Evolutionary conservation across 345 rosid species (phyloP).

Genomic region (Linum lewisii): DNA sequence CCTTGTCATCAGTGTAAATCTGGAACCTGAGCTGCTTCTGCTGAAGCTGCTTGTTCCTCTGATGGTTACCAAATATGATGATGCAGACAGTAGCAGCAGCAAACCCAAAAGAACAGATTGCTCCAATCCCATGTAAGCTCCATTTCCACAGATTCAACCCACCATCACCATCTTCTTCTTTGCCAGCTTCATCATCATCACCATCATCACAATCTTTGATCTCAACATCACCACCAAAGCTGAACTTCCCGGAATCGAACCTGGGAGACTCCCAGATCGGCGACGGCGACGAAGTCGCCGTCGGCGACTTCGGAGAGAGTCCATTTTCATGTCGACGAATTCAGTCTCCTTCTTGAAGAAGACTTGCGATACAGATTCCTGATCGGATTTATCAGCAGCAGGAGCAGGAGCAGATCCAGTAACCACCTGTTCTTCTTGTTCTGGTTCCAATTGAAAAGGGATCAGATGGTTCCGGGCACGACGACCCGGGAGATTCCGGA

Average conservation of each 20-base stretch:
- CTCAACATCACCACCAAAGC: slow-evolving; percentile 26
- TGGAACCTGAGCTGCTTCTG: slow-evolving; percentile 52
- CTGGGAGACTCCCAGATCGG: slow-evolving; percentile 14
- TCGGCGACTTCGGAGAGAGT: slow-evolving; percentile 49
- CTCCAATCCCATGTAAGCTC: slow-evolving; percentile 79
- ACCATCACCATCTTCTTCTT: slow-evolving; percentile 20
- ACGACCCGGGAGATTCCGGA: slow-evolving; percentile 14
- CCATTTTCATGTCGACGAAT: slow-evolving; percentile 96
- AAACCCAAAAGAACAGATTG: slow-evolving; percentile 84
- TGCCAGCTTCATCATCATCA: slow-evolving; percentile 5
- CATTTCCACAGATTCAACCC: slow-evolving; percentile 64
- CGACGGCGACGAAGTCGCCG: slow-evolving; percentile 15
- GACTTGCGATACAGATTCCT: slow-evolving; percentile 61
- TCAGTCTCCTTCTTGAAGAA: slow-evolving; percentile 86
- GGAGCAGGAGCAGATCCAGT: slow-evolving; percentile 19
- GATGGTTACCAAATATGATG: slow-evolving; percentile 51
- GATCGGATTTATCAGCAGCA: slow-evolving; percentile 38
- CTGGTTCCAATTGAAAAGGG: slow-evolving; percentile 54
- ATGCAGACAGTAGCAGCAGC: slow-evolving; percentile 84
- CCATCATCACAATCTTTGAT: not conserved
- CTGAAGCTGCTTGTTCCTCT: slow-evolving; percentile 33
- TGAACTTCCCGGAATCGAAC: slow-evolving; percentile 31
- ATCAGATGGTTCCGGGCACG: slow-evolving; percentile 33
- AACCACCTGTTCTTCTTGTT: not conserved
- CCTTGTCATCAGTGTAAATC: slow-evolving; percentile 73